Base-by-base conservation (phyloP, 2,329 filamentous ascomycete species). In the Neonectria ditissima region DNA sequence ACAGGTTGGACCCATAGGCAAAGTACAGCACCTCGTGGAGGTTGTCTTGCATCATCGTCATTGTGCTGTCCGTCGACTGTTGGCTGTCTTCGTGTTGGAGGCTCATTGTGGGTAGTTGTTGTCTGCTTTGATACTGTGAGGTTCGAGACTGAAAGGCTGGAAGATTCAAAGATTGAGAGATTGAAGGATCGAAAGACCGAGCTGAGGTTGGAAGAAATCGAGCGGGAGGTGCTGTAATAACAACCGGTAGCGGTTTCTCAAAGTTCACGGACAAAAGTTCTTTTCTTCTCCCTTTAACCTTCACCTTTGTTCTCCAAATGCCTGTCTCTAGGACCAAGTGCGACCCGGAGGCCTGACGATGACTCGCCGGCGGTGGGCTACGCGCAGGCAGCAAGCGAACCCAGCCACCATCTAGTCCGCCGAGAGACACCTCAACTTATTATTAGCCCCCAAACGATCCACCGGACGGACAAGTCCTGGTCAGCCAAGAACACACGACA, bases 1-100 rank as follows among this genome's bases (percentile, higher is more conserved):
- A 91, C 62, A 92, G 83, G 76, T 92, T 92, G 74, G 86, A 89
- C 66, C 90, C 91, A 77, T 91, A 92, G 71, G 86, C 91, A 74
- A 92, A 92, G 81, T 92, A 92, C 67, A 88, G 76, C 54, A 79
- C 70, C 65, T 80, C 78, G 52, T 73, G 73, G 13, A 74, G 69
- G 57, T 75, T 71, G 39, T 79, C 76, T 32, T 76, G 75, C 59
- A 80, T 75, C 18, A 78, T 43, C 24, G 78, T 80, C 69, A 76
- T 73, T 63, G 67, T 66, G 67, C 76, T 78, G 68, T 75, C 77
- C 65, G 79, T 78, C 22, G 77, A 79, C 59, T 65, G 68, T 57
- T 78, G 76, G 69, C 73, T 76, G 59, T 75, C 75, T 51, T 71
- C 74, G 16, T 75, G 73, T 16, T 37, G 34, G 13, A 37, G 13